Conservation (phyloP, 257 asterid species). For the Fraxinus americana region DNA sequence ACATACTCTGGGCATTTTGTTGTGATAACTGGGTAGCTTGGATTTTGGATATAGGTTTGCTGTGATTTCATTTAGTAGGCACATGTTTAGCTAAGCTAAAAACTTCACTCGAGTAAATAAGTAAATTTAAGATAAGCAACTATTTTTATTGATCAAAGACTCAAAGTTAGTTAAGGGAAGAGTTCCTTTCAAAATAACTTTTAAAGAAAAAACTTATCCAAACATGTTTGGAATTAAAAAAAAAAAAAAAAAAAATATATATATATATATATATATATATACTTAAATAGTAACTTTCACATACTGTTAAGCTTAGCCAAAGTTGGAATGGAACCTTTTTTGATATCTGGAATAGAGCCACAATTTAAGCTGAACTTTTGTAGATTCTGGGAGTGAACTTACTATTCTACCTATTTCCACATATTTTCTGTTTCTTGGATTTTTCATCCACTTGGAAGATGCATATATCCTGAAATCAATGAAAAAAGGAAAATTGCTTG, state of each 20-base stretch:
- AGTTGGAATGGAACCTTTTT: neutral
- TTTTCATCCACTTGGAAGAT: neutral
- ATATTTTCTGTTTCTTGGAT: neutral
- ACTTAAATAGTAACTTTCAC: too few relatives aligned
- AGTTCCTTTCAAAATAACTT: neutral
- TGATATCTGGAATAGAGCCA: neutral
- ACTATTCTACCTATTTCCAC: neutral
- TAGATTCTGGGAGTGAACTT: neutral
- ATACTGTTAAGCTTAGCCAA: neutral
- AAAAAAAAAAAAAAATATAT: too few relatives aligned
- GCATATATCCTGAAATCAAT: neutral
- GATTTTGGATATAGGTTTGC: neutral
- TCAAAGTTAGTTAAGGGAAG: too few relatives aligned
- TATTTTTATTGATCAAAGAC: neutral
- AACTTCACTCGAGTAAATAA: neutral
- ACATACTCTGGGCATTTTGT: neutral
- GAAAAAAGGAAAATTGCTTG: neutral
- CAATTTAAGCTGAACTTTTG: neutral
- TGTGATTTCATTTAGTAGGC: neutral
- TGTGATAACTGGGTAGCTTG: neutral
- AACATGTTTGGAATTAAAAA: too few relatives aligned
- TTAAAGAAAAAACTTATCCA: too few relatives aligned
- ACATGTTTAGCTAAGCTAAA: neutral
- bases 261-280: too few relatives aligned
- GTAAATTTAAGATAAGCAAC: neutral